Conservation (phyloP, 1,139 yeast genomes). For the Hansenula sp. region DNA sequence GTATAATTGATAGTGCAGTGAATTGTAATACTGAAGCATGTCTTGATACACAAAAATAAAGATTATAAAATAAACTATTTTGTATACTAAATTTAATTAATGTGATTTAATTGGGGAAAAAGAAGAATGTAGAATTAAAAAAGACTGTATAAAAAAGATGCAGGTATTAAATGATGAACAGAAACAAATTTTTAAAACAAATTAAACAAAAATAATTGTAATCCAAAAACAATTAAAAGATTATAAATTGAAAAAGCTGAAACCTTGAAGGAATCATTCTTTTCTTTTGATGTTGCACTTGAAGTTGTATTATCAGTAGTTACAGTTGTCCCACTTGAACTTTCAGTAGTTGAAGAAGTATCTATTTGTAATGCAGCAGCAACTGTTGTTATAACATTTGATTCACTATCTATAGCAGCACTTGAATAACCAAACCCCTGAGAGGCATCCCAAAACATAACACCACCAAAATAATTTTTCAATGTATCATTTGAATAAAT, state of each 20-base stretch:
- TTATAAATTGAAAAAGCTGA: too few relatives aligned
- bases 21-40: slow-evolving; percentile 41
- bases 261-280: too few relatives aligned
- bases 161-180: too few relatives aligned
- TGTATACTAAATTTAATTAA: too few relatives aligned
- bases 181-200: too few relatives aligned
- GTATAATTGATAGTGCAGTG: slow-evolving; percentile 41
- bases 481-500: slow-evolving; percentile 5
- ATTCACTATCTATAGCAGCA: slow-evolving; percentile 14
- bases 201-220: too few relatives aligned
- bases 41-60: slow-evolving; percentile 16
- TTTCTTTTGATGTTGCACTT: too few relatives aligned
- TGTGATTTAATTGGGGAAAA: too few relatives aligned
- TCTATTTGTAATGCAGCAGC: slow-evolving; percentile 13
- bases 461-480: slow-evolving; percentile 56
- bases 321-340: neutral
- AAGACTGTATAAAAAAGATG: too few relatives aligned
- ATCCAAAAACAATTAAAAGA: too few relatives aligned
- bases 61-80: neutral
- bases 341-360: neutral
- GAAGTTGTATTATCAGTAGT: too few relatives aligned
- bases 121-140: too few relatives aligned
- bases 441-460: slow-evolving; percentile 82
- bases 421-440: slow-evolving; percentile 48
- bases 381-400: slow-evolving; percentile 18